Evolutionary conservation across 495 filamentous ascomycete genomes (phyloP).

Genomic region (Usnea hakonensis): DNA sequence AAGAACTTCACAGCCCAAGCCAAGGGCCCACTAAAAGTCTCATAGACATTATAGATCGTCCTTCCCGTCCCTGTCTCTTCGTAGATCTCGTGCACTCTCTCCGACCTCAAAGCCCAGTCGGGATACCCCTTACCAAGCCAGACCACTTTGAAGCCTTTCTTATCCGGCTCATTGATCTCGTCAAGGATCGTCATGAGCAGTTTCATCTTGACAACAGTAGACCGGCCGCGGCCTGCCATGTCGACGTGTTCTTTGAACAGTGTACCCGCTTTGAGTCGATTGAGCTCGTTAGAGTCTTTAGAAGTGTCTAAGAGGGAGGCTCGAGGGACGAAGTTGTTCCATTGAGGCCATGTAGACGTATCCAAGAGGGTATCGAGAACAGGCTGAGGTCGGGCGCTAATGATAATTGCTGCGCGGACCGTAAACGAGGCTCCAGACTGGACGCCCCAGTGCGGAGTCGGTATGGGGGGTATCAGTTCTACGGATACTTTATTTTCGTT

Average conservation of each 20-base stretch:
- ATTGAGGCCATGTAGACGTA: slow-evolving; percentile 19
- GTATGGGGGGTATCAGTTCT: slow-evolving; percentile 12
- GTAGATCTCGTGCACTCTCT: slow-evolving; percentile 25
- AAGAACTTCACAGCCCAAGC: slow-evolving; percentile 13
- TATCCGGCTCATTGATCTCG: slow-evolving; percentile 4
- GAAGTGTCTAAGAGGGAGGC: not conserved
- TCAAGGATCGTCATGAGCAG: slow-evolving; percentile 20
- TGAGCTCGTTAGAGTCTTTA: not conserved
- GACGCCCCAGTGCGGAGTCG: slow-evolving; percentile 22
- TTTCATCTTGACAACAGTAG: slow-evolving; percentile 13
- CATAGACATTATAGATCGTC: slow-evolving; percentile 22
- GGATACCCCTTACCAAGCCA: slow-evolving; percentile 24
- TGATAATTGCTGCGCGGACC: slow-evolving; percentile 15
- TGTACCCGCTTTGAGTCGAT: slow-evolving; percentile 4
- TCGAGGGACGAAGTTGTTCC: slow-evolving; percentile 25
- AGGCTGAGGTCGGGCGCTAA: slow-evolving; percentile 7
- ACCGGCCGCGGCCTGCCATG: slow-evolving; percentile 16
- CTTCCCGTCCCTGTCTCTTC: not conserved
- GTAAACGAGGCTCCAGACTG: slow-evolving; percentile 18
- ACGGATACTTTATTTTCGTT: not conserved
- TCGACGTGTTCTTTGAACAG: slow-evolving; percentile 20
- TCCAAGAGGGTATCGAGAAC: slow-evolving; percentile 19
- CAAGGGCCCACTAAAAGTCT: slow-evolving; percentile 25
- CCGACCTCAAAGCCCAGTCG: slow-evolving; percentile 22
- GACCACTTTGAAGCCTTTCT: slow-evolving; percentile 15